Evolutionary conservation across 768 basidiomycete species (phyloP).

Genomic region (Dendrothele bispora): DNA sequence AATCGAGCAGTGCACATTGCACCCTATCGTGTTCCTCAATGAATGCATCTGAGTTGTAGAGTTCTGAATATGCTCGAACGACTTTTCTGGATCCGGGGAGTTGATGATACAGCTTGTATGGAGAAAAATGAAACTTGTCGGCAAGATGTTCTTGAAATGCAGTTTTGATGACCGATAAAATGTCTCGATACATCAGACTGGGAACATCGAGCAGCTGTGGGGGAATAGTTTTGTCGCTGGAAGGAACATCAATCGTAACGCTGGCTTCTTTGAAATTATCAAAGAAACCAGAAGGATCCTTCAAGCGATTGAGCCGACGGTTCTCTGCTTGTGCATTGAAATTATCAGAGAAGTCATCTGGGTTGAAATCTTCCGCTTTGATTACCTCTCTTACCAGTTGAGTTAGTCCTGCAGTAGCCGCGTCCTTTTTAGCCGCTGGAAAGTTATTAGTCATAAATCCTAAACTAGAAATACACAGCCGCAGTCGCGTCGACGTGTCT

Average conservation of each 20-base stretch:
- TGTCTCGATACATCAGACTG: constrained; percentile 22
- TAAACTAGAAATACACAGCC: too few relatives aligned
- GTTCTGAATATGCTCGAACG: constrained; percentile 13
- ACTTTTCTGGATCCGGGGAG: not conserved
- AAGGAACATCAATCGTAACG: constrained; percentile 28
- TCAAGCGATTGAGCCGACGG: constrained; percentile 14
- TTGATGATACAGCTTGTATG: constrained; percentile 22
- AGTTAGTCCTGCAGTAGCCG: too few relatives aligned
- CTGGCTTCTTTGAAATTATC: constrained; percentile 12
- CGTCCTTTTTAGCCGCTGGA: too few relatives aligned
- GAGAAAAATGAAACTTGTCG: constrained; percentile 21
- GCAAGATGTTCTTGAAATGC: constrained; percentile 17
- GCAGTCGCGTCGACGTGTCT: too few relatives aligned
- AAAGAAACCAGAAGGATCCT: constrained; percentile 11
- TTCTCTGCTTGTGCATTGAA: constrained; percentile 20
- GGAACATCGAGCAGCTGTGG: constrained; percentile 20
- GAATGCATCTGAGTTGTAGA: constrained; percentile 20
- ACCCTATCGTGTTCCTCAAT: constrained; percentile 16
- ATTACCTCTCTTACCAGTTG: constrained; percentile 18
- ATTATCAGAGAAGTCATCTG: constrained; percentile 13
- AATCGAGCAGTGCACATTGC: constrained; percentile 12
- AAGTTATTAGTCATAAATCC: too few relatives aligned
- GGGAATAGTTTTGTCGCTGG: constrained; percentile 13
- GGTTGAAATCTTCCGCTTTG: constrained; percentile 16
- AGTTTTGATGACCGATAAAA: constrained; percentile 23